These are phyloP conservation scores for Aspergillus sclerotiicarbonarius DNA, from an alignment of 495 filamentous ascomycete genomes.

Conservation along the genomic window DNA sequence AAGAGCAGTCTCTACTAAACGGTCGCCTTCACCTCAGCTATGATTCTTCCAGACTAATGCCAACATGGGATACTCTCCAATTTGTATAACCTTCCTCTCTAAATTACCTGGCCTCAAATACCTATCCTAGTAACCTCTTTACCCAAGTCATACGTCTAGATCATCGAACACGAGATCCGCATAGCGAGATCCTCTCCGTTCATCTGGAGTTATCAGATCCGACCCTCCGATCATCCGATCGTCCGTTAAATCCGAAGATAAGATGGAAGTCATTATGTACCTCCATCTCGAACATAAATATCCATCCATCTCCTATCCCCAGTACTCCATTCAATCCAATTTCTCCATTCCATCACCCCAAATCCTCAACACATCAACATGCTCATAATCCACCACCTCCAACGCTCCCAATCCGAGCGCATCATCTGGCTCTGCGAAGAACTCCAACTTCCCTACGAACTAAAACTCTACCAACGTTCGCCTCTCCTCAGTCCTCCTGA, in stretches of 20 bases:
- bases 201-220: neutral
- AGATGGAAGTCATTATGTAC: neutral
- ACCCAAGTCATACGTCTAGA: too few relatives aligned
- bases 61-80: too few relatives aligned
- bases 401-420: slow-evolving; percentile 53
- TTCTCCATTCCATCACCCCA: neutral
- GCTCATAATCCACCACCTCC: slow-evolving; percentile 56
- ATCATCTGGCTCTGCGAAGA: slow-evolving; percentile 61
- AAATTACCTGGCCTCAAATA: too few relatives aligned
- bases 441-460: slow-evolving; percentile 49
- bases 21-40: too few relatives aligned
- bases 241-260: neutral
- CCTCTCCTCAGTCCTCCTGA: slow-evolving; percentile 49
- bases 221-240: neutral
- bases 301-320: neutral
- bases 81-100: too few relatives aligned
- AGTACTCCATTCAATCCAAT: neutral
- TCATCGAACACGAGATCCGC: neutral
- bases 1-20: too few relatives aligned
- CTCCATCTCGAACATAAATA: neutral
- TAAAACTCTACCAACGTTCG: slow-evolving; percentile 46
- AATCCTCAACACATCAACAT: neutral
- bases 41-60: too few relatives aligned
- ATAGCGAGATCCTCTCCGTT: neutral
- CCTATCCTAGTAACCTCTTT: too few relatives aligned